Base-by-base conservation (phyloP, 192 early-diverging fungal species). In the Linnemannia schmuckeri region DNA sequence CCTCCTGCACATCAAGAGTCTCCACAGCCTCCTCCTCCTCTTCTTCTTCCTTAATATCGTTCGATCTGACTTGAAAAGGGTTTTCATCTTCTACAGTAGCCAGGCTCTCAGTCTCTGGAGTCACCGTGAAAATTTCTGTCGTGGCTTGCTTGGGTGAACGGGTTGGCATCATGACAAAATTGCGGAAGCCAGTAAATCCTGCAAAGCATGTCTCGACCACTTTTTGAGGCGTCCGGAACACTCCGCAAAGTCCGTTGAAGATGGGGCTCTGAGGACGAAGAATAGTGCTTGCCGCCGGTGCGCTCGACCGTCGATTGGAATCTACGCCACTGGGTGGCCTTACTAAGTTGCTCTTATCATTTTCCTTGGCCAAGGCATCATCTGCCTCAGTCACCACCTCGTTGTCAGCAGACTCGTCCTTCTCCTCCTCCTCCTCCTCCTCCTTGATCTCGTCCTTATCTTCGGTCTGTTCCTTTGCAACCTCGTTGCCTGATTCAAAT, bases 181-280 rank as follows among this genome's bases (percentile, higher is more conserved):
- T 77, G 24, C 81, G 46, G 22, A 82, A 49, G 0, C 81, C 81
- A 1, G 71, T 70, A 49, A 82, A 75, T 7, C 74, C 73, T 47
- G 80, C 73, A 82, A 70, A 82, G 49, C 74, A 74, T 18, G 73
- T 76, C 37, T 82, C 80, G 7, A 76, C 80, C 17, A 82, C 75
- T 44, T 77, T 82, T 35, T 82, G 81, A 33, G 81, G 81, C 20
- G 81, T 82, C 55, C 75, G 61, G 35, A 82, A 82, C 6, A 82
- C 81, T 22, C 70, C 70, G 7, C 81, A 75, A 24, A 82, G 63
- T 24, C 81, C 75, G 46, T 70, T 57, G 72, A 82, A 77, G 17
- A 82, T 73, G 10, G 81, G 81, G 24, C 81, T 77, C 27, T 82
- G 70, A 42, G 41, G 72, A 1, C n/a, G 73, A 8, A 44, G 49